Conservation (phyloP, 139 green algal species). For the Chlorella sp. region DNA sequence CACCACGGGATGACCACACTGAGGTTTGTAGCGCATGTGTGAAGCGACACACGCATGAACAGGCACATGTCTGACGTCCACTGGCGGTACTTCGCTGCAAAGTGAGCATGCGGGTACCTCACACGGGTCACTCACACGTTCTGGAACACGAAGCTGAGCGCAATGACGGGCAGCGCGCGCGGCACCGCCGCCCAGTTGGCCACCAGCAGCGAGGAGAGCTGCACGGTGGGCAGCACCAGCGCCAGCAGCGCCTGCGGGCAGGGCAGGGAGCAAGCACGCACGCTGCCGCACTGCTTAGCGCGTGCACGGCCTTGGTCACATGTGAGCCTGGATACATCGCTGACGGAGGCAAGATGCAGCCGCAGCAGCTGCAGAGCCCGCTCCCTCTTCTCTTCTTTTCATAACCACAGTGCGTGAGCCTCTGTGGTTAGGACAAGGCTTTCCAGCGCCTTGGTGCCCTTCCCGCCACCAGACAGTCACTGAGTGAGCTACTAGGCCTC, state of each 20-base stretch:
- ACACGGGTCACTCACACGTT: conserved; percentile 35
- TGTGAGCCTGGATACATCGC: background rate
- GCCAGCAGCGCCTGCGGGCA: conserved; percentile 26
- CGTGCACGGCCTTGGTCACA: background rate
- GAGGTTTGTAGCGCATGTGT: background rate
- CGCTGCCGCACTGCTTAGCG: background rate
- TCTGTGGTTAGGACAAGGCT: too few relatives aligned
- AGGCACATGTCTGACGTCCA: background rate
- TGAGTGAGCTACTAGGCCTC: background rate
- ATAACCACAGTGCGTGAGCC: background rate
- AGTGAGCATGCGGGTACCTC: background rate
- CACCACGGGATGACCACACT: background rate
- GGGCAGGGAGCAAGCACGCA: background rate
- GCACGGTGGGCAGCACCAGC: conserved; percentile 12
- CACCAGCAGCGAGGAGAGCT: conserved; percentile 14
- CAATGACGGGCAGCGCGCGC: conserved; percentile 53
- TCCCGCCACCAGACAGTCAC: background rate
- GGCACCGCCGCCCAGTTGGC: conserved; percentile 45
- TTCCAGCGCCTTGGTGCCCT: background rate
- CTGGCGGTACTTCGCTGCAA: conserved; percentile 35
- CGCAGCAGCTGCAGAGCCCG: background rate
- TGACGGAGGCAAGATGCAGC: background rate
- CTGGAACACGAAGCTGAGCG: conserved; percentile 59
- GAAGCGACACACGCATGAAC: background rate
- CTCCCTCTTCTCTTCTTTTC: background rate